phyloP scores from a whole-genome alignment of 1,139 yeast genomes.

The Candida sp. region DNA sequence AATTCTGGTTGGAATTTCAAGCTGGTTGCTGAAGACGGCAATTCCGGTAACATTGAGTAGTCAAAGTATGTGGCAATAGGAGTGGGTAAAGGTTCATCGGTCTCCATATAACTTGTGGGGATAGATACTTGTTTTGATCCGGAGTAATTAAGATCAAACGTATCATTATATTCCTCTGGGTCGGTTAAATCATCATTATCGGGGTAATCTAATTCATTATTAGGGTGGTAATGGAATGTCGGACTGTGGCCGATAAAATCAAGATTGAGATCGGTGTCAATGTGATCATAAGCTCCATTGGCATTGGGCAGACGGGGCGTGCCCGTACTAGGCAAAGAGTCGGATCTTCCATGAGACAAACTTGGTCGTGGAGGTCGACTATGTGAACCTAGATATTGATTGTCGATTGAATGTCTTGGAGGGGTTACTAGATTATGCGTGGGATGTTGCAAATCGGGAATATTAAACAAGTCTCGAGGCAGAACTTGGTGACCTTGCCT shows the following conservation, averaged over 20 bases:
- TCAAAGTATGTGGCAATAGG: conserved; percentile 34
- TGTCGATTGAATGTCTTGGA: neutral
- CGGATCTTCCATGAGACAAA: neutral
- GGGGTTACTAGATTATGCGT: too few relatives aligned
- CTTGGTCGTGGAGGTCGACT: neutral
- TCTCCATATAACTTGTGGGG: neutral
- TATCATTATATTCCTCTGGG: neutral
- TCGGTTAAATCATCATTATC: neutral
- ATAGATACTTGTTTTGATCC: conserved; percentile 2
- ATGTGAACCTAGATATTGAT: neutral
- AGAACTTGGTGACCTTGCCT: neutral
- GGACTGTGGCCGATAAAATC: conserved; percentile 1
- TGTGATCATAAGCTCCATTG: neutral
- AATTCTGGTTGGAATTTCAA: neutral
- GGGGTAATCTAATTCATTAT: neutral
- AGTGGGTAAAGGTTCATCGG: neutral
- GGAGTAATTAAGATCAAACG: conserved; percentile 9
- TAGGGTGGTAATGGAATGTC: neutral
- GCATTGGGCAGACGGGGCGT: neutral
- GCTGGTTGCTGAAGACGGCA: conserved; percentile 18
- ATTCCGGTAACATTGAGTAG: conserved; percentile 39
- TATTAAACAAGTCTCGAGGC: neutral
- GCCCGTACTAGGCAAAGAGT: neutral
- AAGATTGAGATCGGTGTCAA: neutral
- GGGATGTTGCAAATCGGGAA: conserved; percentile 1